Conservation (phyloP, 805 yeast genomes). For the Lachancea mirantina region DNA sequence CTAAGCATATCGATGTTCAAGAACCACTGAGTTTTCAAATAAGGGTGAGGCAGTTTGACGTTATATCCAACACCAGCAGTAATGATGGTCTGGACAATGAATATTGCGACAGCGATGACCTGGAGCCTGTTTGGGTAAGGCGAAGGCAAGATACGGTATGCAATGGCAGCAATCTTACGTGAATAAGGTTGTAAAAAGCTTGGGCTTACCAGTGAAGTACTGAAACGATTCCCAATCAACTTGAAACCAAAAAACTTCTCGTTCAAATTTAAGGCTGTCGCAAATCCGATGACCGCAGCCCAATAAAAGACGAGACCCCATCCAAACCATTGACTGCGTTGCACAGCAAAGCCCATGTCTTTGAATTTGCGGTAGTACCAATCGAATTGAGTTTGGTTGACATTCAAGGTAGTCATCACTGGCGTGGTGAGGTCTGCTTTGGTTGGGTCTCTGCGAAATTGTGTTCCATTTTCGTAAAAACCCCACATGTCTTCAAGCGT, state of each 20-base stretch:
- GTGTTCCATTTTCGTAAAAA: slow-evolving; percentile 33
- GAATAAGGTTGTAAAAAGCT: slow-evolving; percentile 22
- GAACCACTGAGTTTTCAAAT: slow-evolving; percentile 27
- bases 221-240: slow-evolving; percentile 17
- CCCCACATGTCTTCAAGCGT: slow-evolving; percentile 30
- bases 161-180: slow-evolving; percentile 15
- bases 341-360: slow-evolving; percentile 33
- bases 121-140: slow-evolving; percentile 29
- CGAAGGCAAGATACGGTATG: slow-evolving; percentile 21
- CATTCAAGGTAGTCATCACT: slow-evolving; percentile 31
- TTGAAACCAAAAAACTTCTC: slow-evolving; percentile 24
- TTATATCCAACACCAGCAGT: slow-evolving; percentile 32
- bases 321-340: slow-evolving; percentile 36
- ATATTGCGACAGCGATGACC: slow-evolving; percentile 28
- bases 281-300: slow-evolving; percentile 30
- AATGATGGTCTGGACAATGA: slow-evolving; percentile 28
- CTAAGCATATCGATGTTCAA: slow-evolving; percentile 37
- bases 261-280: slow-evolving; percentile 27
- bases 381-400: slow-evolving; percentile 28
- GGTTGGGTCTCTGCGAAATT: slow-evolving; percentile 29
- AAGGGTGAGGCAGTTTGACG: slow-evolving; percentile 34
- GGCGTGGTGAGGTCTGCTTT: slow-evolving; percentile 16
- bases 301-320: slow-evolving; percentile 43
- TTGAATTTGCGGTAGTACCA: slow-evolving; percentile 32
- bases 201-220: slow-evolving; percentile 25